These are phyloP conservation scores for Podochytrium sp. DNA, from an alignment of 192 early-diverging fungal genomes.

Conservation along the genomic window DNA sequence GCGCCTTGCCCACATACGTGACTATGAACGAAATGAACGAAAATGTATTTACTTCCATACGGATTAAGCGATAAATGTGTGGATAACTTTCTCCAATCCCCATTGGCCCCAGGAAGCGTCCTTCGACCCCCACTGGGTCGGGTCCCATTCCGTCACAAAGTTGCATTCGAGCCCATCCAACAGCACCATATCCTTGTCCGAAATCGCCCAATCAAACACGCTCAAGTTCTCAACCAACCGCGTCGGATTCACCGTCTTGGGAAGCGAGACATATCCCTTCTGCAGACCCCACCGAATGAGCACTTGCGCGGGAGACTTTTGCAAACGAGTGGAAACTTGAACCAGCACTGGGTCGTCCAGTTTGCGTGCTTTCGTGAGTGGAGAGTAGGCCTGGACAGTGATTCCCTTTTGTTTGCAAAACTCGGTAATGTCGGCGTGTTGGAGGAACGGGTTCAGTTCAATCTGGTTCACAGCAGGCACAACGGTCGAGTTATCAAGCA, in stretches of 20 bases:
- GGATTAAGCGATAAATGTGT: background rate
- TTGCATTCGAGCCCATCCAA: conserved; percentile 58
- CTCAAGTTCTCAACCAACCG: conserved; percentile 63
- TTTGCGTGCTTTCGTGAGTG: conserved; percentile 47
- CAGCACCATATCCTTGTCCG: conserved; percentile 58
- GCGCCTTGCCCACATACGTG: no score
- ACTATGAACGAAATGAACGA: no score
- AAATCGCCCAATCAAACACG: conserved; percentile 62
- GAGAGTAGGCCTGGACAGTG: conserved; percentile 79
- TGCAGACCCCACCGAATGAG: conserved; percentile 66
- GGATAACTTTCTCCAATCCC: background rate
- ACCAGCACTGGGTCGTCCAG: conserved; percentile 54
- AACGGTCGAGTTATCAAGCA: conserved; percentile 67
- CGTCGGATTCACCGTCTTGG: conserved; percentile 55
- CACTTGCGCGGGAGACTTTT: conserved; percentile 62
- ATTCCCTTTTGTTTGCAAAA: conserved; percentile 75
- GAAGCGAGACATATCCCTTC: conserved; percentile 58
- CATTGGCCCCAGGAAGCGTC: background rate
- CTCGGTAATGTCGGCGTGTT: conserved; percentile 71
- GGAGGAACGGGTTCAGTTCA: conserved; percentile 81
- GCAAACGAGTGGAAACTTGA: conserved; percentile 53
- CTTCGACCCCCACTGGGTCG: background rate
- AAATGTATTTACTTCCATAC: no score
- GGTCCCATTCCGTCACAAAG: conserved; percentile 48
- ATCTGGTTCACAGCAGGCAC: conserved; percentile 87